These are phyloP conservation scores for Leptomonas pyrrhocoris DNA, from an alignment of 208 protist species.

Conservation along the genomic window DNA sequence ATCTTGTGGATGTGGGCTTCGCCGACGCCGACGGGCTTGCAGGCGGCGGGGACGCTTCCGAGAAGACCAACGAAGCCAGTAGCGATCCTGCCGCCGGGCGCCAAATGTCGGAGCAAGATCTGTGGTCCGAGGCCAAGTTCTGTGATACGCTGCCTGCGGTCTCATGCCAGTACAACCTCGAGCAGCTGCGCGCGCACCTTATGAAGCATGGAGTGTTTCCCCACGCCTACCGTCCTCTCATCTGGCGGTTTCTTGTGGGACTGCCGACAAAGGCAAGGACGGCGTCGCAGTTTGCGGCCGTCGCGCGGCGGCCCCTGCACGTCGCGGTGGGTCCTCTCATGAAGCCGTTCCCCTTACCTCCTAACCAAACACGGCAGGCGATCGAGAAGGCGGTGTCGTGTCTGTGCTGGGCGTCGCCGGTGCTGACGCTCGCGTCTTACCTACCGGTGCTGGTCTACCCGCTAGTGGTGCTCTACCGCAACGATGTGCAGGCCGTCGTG, in stretches of 20 bases:
- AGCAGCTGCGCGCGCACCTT: conserved; percentile 63
- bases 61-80: background rate
- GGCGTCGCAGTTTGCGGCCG: conserved; percentile 67
- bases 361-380: conserved; percentile 25
- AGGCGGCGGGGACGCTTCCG: background rate
- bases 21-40: background rate
- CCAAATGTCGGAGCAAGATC: background rate
- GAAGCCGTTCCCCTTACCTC: conserved; percentile 60
- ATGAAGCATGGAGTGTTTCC: conserved; percentile 77
- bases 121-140: conserved; percentile 27
- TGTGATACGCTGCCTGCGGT: conserved; percentile 36
- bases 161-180: conserved; percentile 66
- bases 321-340: conserved; percentile 57
- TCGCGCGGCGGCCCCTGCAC: conserved; percentile 61
- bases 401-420: conserved; percentile 68
- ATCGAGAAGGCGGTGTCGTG: conserved; percentile 72
- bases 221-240: conserved; percentile 52
- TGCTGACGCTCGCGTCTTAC: conserved; percentile 74
- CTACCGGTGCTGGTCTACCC: conserved; percentile 83
- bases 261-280: conserved; percentile 57
- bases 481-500: conserved; percentile 71
- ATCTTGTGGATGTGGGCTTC: conserved; percentile 20
- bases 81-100: background rate
- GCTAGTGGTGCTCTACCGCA: conserved; percentile 56
- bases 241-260: conserved; percentile 84